Evolutionary conservation across 2,329 filamentous ascomycete species (phyloP).

Genomic region (Pseudogymnoascus sp.): DNA sequence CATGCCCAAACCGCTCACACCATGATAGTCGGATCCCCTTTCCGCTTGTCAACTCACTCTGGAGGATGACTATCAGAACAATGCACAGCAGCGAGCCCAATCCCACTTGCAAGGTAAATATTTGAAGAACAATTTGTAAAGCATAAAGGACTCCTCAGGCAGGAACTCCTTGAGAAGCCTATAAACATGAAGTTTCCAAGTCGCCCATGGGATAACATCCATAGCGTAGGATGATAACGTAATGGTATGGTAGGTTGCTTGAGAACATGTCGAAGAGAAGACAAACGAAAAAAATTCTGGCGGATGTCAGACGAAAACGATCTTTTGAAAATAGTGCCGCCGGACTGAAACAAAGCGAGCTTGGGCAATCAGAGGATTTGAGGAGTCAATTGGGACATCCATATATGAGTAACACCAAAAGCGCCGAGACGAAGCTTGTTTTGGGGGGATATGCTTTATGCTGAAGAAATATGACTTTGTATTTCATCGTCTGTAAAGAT

Average conservation of each 20-base stretch:
- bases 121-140: slow-evolving; percentile 9
- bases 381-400: slow-evolving; percentile 27
- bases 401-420: slow-evolving; percentile 30
- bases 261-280: slow-evolving; percentile 28
- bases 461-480: slow-evolving; percentile 25
- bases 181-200: slow-evolving; percentile 58
- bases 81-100: not conserved
- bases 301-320: slow-evolving; percentile 19
- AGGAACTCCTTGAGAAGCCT: slow-evolving; percentile 40
- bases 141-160: not conserved
- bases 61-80: slow-evolving; percentile 6
- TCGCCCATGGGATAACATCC: slow-evolving; percentile 43
- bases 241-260: slow-evolving; percentile 33
- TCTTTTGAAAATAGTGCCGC: slow-evolving; percentile 15
- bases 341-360: slow-evolving; percentile 23
- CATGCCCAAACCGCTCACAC: slow-evolving; percentile 1
- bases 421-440: slow-evolving; percentile 22
- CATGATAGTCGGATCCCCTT: not conserved
- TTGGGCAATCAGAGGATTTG: slow-evolving; percentile 25
- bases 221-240: slow-evolving; percentile 50
- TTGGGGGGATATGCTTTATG: slow-evolving; percentile 27
- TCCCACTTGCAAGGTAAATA: slow-evolving; percentile 3
- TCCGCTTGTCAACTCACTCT: not conserved
- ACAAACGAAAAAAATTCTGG: slow-evolving; percentile 27
- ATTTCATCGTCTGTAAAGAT: slow-evolving; percentile 25